A percentile compares a stretch with the other conserved stretches of the same genome.
These are phyloP conservation scores for Kwoniella mangroviensis DNA, from an alignment of 768 basidiomycete species.

Conservation along the genomic window DNA sequence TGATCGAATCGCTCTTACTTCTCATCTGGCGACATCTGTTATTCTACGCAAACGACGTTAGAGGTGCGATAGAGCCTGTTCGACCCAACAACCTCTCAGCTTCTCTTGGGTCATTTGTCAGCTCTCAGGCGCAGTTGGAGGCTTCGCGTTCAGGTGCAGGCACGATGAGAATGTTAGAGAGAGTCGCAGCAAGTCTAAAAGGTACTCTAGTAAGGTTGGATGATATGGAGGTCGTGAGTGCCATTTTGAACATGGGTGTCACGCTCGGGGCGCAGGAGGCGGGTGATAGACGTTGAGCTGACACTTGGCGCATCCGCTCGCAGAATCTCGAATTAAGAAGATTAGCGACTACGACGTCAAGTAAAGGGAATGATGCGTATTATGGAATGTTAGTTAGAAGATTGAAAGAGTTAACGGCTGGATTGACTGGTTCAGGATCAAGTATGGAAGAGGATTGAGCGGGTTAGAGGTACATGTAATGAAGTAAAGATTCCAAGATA, in stretches of 20 bases:
- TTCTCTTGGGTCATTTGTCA: constrained; percentile 29
- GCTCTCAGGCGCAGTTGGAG: constrained; percentile 27
- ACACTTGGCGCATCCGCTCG: no score
- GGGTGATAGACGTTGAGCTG: no score
- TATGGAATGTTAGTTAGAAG: constrained; percentile 27
- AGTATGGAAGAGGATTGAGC: constrained; percentile 9
- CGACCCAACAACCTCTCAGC: constrained; percentile 43
- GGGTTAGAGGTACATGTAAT: background rate
- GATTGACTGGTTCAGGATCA: background rate
- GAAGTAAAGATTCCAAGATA: background rate
- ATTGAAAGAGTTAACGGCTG: constrained; percentile 26
- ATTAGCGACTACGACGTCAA: constrained; percentile 13
- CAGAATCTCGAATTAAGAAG: constrained; percentile 25
- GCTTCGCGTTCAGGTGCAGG: constrained; percentile 29
- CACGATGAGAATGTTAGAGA: constrained; percentile 29
- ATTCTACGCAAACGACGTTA: constrained; percentile 49
- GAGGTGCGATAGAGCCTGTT: constrained; percentile 33
- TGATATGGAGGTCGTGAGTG: constrained; percentile 44
- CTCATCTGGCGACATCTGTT: constrained; percentile 51
- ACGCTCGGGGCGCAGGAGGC: background rate
- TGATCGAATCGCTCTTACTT: constrained; percentile 46
- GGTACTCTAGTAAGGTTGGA: constrained; percentile 44
- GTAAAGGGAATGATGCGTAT: constrained; percentile 16
- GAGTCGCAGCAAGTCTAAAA: constrained; percentile 32
- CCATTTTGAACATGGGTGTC: background rate